Evolutionary conservation across 768 basidiomycete genomes (phyloP).

Genomic region (Podaxis pistillaris): DNA sequence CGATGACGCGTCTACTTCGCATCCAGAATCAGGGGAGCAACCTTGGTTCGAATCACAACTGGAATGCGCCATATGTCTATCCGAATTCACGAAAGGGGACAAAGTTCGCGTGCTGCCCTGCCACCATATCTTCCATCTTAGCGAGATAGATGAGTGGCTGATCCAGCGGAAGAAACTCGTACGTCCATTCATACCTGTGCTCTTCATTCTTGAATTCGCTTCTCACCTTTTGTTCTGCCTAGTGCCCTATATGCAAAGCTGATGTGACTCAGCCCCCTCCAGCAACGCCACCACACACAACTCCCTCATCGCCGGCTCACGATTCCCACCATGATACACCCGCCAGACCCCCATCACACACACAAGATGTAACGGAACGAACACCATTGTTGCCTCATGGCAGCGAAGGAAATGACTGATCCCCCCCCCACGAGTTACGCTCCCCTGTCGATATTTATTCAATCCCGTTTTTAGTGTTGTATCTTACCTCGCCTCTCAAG

Average conservation of each 20-base stretch:
- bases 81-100: slow-evolving; percentile 83
- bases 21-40: slow-evolving; percentile 34
- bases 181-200: slow-evolving; percentile 27
- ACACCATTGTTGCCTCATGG: slow-evolving; percentile 35
- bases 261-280: slow-evolving; percentile 74
- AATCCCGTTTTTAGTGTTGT: slow-evolving; percentile 2
- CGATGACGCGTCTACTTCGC: slow-evolving; percentile 40
- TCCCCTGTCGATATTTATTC: slow-evolving; percentile 3
- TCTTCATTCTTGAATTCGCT: background rate
- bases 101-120: slow-evolving; percentile 90
- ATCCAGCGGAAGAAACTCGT: slow-evolving; percentile 92
- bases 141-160: slow-evolving; percentile 91
- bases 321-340: slow-evolving; percentile 19
- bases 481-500: background rate
- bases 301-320: slow-evolving; percentile 14
- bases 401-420: slow-evolving; percentile 19
- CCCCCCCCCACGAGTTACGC: background rate
- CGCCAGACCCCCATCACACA: background rate
- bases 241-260: slow-evolving; percentile 93
- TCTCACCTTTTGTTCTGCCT: slow-evolving; percentile 15
- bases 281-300: slow-evolving; percentile 18
- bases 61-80: slow-evolving; percentile 94
- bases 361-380: slow-evolving; percentile 29
- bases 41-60: slow-evolving; percentile 80
- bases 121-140: slow-evolving; percentile 91